Percentiles rank a stretch among this genome's conserved stretches.
Conservation (phyloP, 352 stramenopile species). For the Plasmopara muralis region DNA sequence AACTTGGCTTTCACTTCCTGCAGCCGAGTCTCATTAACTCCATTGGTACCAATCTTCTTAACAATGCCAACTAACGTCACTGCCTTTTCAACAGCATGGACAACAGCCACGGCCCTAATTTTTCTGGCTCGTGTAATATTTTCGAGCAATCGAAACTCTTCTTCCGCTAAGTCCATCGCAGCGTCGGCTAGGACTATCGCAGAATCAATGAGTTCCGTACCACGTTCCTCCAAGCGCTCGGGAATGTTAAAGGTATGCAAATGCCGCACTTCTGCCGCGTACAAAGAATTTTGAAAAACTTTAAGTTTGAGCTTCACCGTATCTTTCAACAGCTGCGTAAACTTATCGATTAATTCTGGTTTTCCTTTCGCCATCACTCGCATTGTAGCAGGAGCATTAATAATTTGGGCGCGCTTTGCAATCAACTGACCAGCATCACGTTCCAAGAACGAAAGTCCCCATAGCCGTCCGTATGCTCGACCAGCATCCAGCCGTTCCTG, state of each 20-base stretch:
- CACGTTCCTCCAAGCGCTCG: constrained; percentile 69
- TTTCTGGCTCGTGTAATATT: constrained; percentile 69
- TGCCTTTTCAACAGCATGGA: constrained; percentile 71
- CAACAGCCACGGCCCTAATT: constrained; percentile 57
- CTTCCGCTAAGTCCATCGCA: constrained; percentile 67
- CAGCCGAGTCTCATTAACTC: constrained; percentile 46
- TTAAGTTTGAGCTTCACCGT: constrained; percentile 85
- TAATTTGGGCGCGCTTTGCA: constrained; percentile 62
- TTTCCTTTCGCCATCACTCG: constrained; percentile 66
- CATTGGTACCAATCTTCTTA: constrained; percentile 68
- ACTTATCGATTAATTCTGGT: constrained; percentile 78
- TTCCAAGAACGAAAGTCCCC: constrained; percentile 76
- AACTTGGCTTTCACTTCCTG: constrained; percentile 34
- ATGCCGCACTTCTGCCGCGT: constrained; percentile 42
- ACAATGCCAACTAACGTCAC: constrained; percentile 76
- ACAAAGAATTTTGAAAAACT: constrained; percentile 77
- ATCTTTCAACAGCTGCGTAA: constrained; percentile 81
- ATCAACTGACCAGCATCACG: constrained; percentile 68
- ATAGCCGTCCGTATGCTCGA: constrained; percentile 68
- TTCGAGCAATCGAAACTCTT: constrained; percentile 69
- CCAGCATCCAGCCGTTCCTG: constrained; percentile 71
- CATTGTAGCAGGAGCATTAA: constrained; percentile 63
- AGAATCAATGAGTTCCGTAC: constrained; percentile 56
- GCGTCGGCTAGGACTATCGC: constrained; percentile 50
- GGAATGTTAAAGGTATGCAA: constrained; percentile 54